These are phyloP conservation scores for Fomitopsis schrenkii DNA, from an alignment of 1,284 basidiomycete species.

Conservation along the genomic window DNA sequence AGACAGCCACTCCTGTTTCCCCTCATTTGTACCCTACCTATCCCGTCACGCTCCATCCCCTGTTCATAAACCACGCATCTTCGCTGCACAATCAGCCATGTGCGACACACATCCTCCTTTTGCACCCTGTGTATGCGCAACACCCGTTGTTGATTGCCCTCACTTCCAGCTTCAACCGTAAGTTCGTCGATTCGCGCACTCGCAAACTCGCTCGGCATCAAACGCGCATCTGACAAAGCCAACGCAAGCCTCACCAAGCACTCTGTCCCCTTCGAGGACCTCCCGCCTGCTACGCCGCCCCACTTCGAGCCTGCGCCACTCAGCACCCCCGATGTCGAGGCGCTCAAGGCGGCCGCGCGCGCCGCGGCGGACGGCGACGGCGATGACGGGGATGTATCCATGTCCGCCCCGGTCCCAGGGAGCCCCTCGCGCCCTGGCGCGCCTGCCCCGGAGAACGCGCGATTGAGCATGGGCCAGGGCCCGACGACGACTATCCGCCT, in stretches of 20 bases:
- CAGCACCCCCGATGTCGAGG: constrained; percentile 31
- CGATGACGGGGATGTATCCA: constrained; percentile 9
- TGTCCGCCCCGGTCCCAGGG: constrained; percentile 47
- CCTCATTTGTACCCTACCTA: too few relatives aligned
- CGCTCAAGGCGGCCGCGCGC: constrained; percentile 9
- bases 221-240: constrained; percentile 30
- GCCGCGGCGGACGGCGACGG: constrained; percentile 22
- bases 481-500: constrained; percentile 56
- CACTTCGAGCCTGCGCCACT: constrained; percentile 49
- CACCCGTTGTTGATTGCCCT: not conserved
- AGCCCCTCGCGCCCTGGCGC: constrained; percentile 49
- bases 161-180: constrained; percentile 43
- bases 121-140: not conserved
- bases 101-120: too few relatives aligned
- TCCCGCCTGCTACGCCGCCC: constrained; percentile 39
- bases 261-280: constrained; percentile 49
- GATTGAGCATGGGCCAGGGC: constrained; percentile 47
- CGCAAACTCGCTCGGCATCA: constrained; percentile 63
- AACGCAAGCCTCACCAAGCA: constrained; percentile 31
- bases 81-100: too few relatives aligned
- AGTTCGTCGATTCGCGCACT: constrained; percentile 63
- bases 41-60: too few relatives aligned
- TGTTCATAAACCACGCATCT: too few relatives aligned
- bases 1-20: too few relatives aligned
- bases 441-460: constrained; percentile 53